Base-by-base conservation (phyloP, 257 asterid genomes). In the Solanum chaucha region DNA sequence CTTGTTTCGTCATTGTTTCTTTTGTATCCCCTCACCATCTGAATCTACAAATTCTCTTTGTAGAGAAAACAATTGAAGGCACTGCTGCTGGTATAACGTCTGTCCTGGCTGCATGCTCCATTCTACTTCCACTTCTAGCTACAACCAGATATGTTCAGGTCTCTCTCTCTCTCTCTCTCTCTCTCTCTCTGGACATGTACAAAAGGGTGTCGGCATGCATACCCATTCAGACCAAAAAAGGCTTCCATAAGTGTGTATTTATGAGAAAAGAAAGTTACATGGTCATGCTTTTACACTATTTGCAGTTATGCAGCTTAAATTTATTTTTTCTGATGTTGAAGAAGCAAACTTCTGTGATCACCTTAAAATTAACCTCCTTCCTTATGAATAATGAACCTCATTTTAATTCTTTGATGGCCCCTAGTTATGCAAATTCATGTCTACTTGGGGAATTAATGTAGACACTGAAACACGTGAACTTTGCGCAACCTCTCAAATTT, bases 91-190 rank as follows among this genome's bases (percentile, higher is more conserved):
- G n/a, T n/a, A n/a, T n/a, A n/a, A n/a, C n/a, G n/a, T n/a, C n/a
- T n/a, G n/a, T n/a, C n/a, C n/a, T n/a, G n/a, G n/a, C n/a, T n/a
- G n/a, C n/a, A n/a, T n/a, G 99, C 92, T 93, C 92, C 86, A 86
- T 89, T 85, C 93, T 97, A 58, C 99, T 95, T 91, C 99, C 98
- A 58, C 95, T 95, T 89, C 88, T 96, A 72, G 98, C 98, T 2
- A 92, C 98, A 86, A 88, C 98, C 24, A 98, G 95, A 75, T 93
- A 93, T 90, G 92, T 98, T 77, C 90, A 92, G 98, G 99, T 95
- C 84, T 88, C 83, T 86, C 91, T 89, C 88, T 87, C 87, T 89
- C 88, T 88, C 91, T 78, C 87, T 24, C 77, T 12, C 80, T 51
- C 61, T 13, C 32, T n/a, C n/a, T n/a, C n/a, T n/a, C n/a, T n/a